These are phyloP conservation scores for Tylopilus sp. DNA, from an alignment of 768 basidiomycete species.

Conservation along the genomic window DNA sequence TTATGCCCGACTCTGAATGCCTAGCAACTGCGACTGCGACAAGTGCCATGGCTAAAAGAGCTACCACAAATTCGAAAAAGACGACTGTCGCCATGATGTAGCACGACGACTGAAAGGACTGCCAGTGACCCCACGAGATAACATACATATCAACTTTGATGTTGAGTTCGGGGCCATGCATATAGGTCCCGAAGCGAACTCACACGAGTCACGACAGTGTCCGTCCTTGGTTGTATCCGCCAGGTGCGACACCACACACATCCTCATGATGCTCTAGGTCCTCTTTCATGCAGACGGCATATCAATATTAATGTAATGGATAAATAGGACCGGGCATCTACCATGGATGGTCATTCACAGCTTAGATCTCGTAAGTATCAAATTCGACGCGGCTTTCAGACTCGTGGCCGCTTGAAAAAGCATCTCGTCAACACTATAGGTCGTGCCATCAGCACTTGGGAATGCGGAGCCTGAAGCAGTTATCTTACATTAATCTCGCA, in stretches of 20 bases:
- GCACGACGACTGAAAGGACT: background rate
- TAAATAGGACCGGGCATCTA: background rate
- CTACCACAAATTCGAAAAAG: background rate
- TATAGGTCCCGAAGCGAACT: too few relatives aligned
- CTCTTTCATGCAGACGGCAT: background rate
- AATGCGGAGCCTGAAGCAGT: background rate
- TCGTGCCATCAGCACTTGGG: conserved; percentile 7
- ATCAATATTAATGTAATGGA: background rate
- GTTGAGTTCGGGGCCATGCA: background rate
- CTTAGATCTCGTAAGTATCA: conserved; percentile 47
- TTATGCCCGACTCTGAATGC: background rate
- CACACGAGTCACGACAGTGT: too few relatives aligned
- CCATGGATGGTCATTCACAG: conserved; percentile 28
- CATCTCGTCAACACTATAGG: conserved; percentile 72
- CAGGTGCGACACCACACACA: background rate
- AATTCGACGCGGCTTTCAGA: conserved; percentile 42
- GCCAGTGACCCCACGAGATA: background rate
- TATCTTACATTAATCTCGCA: conserved; percentile 76
- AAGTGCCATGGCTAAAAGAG: background rate
- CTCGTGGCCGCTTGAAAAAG: conserved; percentile 64
- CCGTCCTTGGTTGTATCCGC: too few relatives aligned
- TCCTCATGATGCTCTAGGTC: background rate
- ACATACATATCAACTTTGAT: background rate
- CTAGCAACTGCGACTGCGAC: conserved; percentile 1
- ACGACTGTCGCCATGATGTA: conserved; percentile 7